These are phyloP conservation scores for Microcyclospora tardicrescens DNA, from an alignment of 2,329 filamentous ascomycete genomes.

Conservation along the genomic window DNA sequence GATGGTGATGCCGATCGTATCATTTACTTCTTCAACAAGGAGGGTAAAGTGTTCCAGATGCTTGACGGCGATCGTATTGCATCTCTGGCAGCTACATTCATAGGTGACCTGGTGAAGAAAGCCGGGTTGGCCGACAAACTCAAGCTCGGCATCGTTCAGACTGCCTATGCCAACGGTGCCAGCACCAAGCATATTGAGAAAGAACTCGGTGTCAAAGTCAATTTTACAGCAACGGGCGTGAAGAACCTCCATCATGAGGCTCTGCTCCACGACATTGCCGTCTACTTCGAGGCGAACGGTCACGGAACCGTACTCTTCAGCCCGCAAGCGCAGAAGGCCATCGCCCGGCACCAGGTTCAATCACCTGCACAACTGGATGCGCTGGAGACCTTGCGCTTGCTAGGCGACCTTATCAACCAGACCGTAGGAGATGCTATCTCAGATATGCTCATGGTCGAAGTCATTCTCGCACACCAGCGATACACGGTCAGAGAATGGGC, in stretches of 20 bases:
- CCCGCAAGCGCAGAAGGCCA: constrained; percentile 62
- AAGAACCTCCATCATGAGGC: constrained; percentile 98
- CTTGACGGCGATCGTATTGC: constrained; percentile 95
- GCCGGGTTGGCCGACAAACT: constrained; percentile 69
- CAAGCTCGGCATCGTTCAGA: constrained; percentile 90
- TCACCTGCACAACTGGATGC: constrained; percentile 86
- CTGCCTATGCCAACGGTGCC: constrained; percentile 92
- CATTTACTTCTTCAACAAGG: constrained; percentile 86
- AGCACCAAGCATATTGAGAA: constrained; percentile 87
- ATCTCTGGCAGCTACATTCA: constrained; percentile 83
- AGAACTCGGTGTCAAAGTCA: constrained; percentile 73
- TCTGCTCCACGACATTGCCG: constrained; percentile 82
- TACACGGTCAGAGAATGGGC: constrained; percentile 86
- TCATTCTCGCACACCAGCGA: constrained; percentile 86
- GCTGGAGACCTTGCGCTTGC: constrained; percentile 67
- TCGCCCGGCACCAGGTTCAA: constrained; percentile 68
- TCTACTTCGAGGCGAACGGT: constrained; percentile 98
- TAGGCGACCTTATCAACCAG: constrained; percentile 92
- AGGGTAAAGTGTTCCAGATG: constrained; percentile 73
- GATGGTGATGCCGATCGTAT: constrained; percentile 93
- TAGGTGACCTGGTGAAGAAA: constrained; percentile 71
- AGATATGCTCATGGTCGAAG: constrained; percentile 90
- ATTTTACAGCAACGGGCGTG: constrained; percentile 89
- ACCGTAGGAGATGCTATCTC: constrained; percentile 92
- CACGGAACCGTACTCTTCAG: constrained; percentile 96